Base-by-base conservation (phyloP, 2,329 filamentous ascomycete genomes). In the Graphiopsis chlorocephala region DNA sequence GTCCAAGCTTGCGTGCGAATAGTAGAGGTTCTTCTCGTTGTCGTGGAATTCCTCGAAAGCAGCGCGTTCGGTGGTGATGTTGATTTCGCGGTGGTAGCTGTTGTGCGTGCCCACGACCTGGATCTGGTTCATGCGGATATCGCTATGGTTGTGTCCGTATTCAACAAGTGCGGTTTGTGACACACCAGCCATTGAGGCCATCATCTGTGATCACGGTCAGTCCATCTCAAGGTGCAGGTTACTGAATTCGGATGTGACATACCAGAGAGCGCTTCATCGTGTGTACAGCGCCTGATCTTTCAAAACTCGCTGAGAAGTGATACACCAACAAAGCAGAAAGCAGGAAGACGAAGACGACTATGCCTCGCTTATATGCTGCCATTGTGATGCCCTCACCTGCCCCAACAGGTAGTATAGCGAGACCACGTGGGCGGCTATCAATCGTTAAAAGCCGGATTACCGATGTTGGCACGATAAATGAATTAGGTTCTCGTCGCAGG, bases 51-150 rank as follows among this genome's bases (percentile, higher is more conserved):
- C 67, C 58, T 79, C 74, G 68, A 83, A 79, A 12, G 77, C 69
- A 2, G 73, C 67, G 38, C 78, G 77, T 67, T 83, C 81, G n/a
- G 74, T 72, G n/a, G 74, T 72, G 1, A 77, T 73, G 2, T 75
- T 74, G 26, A 80, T 73, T 66, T 84, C 82, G 45, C 78, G 75
- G 66, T 84, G 82, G 71, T 84, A 84, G 66, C 78, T 81, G 72
- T 84, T 84, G 71, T 84, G 82, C 0, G 82, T 82, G 67, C 82
- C 82, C 42, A 83, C 73, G 48, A 84, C 78, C 69, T 84, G 82
- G 55, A 84, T 79, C 55, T 84, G 80, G 71, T 84, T 84, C 74
- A 84, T 79, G 59, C 81, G 81, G 59, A 83, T 71, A 12, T 69
- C 61, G 42, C 61, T 64, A 11, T 57, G 53, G 33, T 64, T 58